Conservation (phyloP, 345 rosid genomes). For the Durio zibethinus region DNA sequence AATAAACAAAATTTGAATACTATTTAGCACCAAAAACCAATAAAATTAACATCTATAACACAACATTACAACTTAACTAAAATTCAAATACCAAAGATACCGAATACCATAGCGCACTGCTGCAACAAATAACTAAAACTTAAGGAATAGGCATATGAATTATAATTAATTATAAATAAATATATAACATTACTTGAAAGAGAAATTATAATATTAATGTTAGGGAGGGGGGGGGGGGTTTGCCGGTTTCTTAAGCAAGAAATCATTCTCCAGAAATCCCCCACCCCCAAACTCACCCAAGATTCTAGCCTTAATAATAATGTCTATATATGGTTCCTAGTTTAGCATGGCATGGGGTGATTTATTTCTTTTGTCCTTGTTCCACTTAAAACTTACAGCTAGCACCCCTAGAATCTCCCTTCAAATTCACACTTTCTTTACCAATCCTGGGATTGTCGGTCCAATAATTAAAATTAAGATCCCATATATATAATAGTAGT, state of each 20-base stretch:
- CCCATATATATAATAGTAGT: neutral
- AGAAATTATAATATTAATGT: too few species aligned
- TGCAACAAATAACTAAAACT: too few species aligned
- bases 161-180: too few species aligned
- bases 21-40: too few species aligned
- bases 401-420: slow-evolving; percentile 13
- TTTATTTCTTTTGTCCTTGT: slow-evolving; percentile 8
- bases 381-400: slow-evolving; percentile 14
- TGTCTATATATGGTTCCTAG: neutral
- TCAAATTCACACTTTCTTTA: slow-evolving; percentile 7
- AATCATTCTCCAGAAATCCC: slow-evolving; percentile 23
- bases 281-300: slow-evolving; percentile 8
- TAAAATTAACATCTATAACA: too few species aligned
- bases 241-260: slow-evolving; percentile 32
- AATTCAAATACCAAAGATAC: too few species aligned
- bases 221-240: too few species aligned
- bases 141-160: too few species aligned
- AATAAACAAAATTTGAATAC: too few species aligned
- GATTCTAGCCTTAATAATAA: slow-evolving; percentile 30
- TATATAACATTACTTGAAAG: too few species aligned
- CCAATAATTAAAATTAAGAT: neutral
- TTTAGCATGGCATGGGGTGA: slow-evolving; percentile 3
- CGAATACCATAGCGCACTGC: too few species aligned
- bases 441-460: neutral
- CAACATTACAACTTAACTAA: too few species aligned